Evolutionary conservation across 495 filamentous ascomycete species (phyloP).

Genomic region (Clohesyomyces aquaticus): DNA sequence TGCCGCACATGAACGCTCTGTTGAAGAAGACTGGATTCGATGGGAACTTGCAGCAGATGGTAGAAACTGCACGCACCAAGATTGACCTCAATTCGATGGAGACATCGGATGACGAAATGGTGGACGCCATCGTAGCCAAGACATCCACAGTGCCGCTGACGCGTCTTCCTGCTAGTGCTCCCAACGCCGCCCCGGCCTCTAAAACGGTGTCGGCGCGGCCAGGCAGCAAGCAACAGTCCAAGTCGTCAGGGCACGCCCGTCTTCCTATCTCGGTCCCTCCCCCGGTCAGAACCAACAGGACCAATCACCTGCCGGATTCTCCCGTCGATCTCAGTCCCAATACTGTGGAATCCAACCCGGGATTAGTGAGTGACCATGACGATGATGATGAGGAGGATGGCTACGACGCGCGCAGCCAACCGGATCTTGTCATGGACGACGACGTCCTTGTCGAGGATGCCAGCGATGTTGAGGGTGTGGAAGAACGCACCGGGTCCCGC

Average conservation of each 20-base stretch:
- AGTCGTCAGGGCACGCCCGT: conserved; percentile 19
- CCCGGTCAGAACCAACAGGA: conserved; percentile 30
- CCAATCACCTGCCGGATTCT: conserved; percentile 41
- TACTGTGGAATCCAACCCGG: conserved; percentile 80
- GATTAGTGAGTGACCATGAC: conserved; percentile 82
- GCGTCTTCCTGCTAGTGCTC: conserved; percentile 29
- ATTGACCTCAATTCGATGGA: conserved; percentile 34
- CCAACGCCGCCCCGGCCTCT: conserved; percentile 9
- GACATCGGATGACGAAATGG: conserved; percentile 30
- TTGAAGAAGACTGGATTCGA: conserved; percentile 66
- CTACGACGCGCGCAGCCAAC: conserved; percentile 35
- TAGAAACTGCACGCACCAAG: conserved; percentile 34
- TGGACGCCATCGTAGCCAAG: conserved; percentile 24
- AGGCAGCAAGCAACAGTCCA: conserved; percentile 27
- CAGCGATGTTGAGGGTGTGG: conserved; percentile 39
- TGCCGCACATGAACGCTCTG: conserved; percentile 74
- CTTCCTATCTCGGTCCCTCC: conserved; percentile 20
- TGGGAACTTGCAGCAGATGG: conserved; percentile 34
- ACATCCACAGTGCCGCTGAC: conserved; percentile 29
- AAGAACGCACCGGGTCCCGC: conserved; percentile 26
- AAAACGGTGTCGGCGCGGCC: conserved; percentile 32
- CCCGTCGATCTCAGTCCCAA: conserved; percentile 73
- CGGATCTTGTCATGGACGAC: conserved; percentile 35
- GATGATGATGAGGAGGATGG: conserved; percentile 50
- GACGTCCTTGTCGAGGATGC: conserved; percentile 40